Percentiles rank a stretch among this genome's conserved stretches.
These are phyloP conservation scores for Trametes gibbosa DNA, from an alignment of 768 basidiomycete species.

Conservation along the genomic window DNA sequence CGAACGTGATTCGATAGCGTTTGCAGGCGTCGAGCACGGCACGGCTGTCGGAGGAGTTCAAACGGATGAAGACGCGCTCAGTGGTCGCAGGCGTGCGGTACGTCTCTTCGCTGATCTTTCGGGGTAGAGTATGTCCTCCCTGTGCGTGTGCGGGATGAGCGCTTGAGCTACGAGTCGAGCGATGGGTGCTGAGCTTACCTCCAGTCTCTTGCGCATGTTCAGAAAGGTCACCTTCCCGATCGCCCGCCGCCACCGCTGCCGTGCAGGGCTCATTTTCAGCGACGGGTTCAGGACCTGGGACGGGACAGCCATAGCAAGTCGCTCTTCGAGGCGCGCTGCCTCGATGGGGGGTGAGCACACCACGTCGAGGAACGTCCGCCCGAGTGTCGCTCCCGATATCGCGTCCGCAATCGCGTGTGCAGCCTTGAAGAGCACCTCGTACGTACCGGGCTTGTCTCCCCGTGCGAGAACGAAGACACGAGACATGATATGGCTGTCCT, in stretches of 20 bases:
- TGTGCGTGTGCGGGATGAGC: constrained; percentile 21
- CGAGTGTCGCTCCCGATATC: constrained; percentile 39
- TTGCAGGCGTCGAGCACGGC: constrained; percentile 40
- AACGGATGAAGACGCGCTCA: constrained; percentile 17
- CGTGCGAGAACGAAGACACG: constrained; percentile 42
- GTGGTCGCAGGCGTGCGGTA: constrained; percentile 37
- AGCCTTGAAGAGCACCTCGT: constrained; percentile 43
- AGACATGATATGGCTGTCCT: constrained; percentile 42
- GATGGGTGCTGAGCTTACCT: constrained; percentile 30
- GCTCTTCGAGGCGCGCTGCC: constrained; percentile 33
- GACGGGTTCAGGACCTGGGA: constrained; percentile 38
- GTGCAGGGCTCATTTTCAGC: constrained; percentile 32
- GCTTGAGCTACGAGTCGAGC: no score
- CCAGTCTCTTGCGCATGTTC: constrained; percentile 33
- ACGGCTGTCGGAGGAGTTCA: constrained; percentile 32
- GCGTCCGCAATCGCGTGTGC: constrained; percentile 55
- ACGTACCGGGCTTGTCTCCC: constrained; percentile 33
- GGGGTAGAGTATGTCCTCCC: constrained; percentile 59
- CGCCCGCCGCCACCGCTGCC: constrained; percentile 45
- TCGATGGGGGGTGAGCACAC: constrained; percentile 28
- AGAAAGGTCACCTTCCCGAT: constrained; percentile 38
- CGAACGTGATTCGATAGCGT: constrained; percentile 45
- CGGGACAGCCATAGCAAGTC: constrained; percentile 41
- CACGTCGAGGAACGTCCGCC: constrained; percentile 45
- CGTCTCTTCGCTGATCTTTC: constrained; percentile 37